Evolutionary conservation across 176 grass and related monocot genomes (phyloP).

Genomic region (Melocanna baccifera): DNA sequence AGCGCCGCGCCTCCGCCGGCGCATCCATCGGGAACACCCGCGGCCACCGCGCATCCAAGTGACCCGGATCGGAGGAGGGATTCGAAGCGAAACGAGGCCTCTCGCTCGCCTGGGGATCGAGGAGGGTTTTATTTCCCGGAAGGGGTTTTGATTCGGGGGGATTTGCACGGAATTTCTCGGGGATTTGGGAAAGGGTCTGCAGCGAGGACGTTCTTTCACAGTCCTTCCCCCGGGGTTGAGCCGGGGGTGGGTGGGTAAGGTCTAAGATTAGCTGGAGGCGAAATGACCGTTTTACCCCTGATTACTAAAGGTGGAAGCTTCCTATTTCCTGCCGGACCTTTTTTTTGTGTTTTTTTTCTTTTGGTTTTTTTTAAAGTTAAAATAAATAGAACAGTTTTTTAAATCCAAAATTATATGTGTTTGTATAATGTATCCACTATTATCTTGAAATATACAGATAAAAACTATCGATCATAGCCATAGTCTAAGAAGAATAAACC

Average conservation of each 20-base stretch:
- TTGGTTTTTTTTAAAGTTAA: no score
- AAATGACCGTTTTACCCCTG: background rate
- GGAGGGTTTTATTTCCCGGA: background rate
- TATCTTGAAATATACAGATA: no score
- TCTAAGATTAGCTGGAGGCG: no score
- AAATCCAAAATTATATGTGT: rapidly evolving
- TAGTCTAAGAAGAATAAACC: no score
- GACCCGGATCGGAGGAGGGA: background rate
- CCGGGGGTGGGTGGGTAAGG: background rate
- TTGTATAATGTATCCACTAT: no score
- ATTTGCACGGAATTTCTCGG: background rate
- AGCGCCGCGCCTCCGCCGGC: slow-evolving; percentile 31
- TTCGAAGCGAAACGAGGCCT: no score
- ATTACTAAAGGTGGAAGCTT: background rate
- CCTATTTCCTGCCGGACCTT: background rate
- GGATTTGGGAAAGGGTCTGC: background rate
- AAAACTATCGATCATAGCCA: no score
- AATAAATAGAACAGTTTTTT: no score
- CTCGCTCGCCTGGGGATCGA: background rate
- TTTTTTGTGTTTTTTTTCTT: no score
- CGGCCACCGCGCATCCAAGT: slow-evolving; percentile 9
- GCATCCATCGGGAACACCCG: background rate
- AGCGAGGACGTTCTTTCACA: background rate
- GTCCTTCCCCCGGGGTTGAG: background rate
- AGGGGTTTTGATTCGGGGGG: background rate